Conservation (phyloP, 257 asterid genomes). For the Solanum bulbocastanum region DNA sequence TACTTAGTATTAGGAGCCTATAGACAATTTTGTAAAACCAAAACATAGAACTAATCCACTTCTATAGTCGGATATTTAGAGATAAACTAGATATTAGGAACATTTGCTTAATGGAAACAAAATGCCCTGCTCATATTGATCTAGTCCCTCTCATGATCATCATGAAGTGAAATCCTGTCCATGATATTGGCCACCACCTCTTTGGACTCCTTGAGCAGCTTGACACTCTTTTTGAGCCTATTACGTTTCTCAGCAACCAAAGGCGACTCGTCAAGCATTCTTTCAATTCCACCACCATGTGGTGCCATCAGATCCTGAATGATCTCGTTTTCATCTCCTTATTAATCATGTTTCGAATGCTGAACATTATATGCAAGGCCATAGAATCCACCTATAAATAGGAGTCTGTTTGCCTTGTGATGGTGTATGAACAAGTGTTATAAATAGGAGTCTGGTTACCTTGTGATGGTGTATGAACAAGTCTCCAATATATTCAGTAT, state of each 20-base stretch:
- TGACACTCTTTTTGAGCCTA: not conserved
- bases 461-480: not conserved
- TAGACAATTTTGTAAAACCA: not conserved
- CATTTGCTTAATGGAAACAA: not conserved
- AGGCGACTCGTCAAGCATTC: constrained; percentile 4
- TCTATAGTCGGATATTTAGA: not conserved
- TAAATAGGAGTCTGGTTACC: not conserved
- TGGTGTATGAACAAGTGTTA: not conserved
- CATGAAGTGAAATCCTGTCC: not conserved
- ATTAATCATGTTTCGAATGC: constrained; percentile 8
- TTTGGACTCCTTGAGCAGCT: constrained; percentile 8
- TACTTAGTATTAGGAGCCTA: not conserved
- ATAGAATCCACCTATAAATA: not conserved
- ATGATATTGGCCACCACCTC: not conserved
- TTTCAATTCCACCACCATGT: constrained; percentile 2
- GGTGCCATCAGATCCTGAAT: not conserved
- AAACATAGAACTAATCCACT: not conserved
- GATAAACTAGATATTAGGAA: not conserved
- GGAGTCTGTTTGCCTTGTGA: not conserved
- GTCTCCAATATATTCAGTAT: not conserved
- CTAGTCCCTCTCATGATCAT: not conserved
- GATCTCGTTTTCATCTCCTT: constrained; percentile 11
- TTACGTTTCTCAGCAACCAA: constrained; percentile 3
- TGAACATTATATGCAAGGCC: constrained; percentile 14
- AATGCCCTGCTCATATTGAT: not conserved